Evolutionary conservation across 176 grass and related monocot species (phyloP), one percentile per base, ranked within the genome.

Genomic region (Neostapfia colusana): DNA sequence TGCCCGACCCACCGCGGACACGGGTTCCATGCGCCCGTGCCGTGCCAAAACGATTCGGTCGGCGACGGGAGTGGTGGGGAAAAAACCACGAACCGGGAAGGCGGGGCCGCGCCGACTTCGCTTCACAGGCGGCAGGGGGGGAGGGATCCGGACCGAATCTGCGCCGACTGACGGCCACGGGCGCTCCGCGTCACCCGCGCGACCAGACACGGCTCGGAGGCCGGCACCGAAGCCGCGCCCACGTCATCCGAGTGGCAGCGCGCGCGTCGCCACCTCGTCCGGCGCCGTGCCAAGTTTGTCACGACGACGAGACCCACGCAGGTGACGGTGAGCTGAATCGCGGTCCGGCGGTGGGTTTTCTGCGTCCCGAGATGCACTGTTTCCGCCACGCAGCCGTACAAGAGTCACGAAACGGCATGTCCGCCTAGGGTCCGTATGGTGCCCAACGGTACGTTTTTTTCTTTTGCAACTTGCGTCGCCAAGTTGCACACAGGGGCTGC

Each of bases 51-150:
- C 14, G 39, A 60, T 68, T 61, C 68, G 8, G 11, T 3, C 2
- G 3, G 2, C 21, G 70, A 12, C 14, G 84, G 64, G 63, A 56
- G 31, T 3, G 3, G 63, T 69, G 75, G 75, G 72, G 42, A 69
- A 35, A 43, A 69, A 35, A 43, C 18, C 74, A 82, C 79, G 53
- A 27, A 31, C 56, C 44, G 44, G 7, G 38, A 26, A 31, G 31
- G 31, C 31, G 31, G 31, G 31, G 31, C 36, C 58, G 39, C 63
- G 73, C 67, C 79, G 74, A 83, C 85, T 41, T 77, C 58, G 18
- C 23, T 3, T 39, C 21, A 51, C 17, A 15, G 8, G 42, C 42
- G 25, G 69, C 25, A 37, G 31, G 25, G 31, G n/a, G 11, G 12
- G 0, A 20, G 40, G 44, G 66, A 6, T 37, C 67, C 17, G 68